These are phyloP conservation scores for Allantophomopsis lycopodina DNA, from an alignment of 2,329 filamentous ascomycete species.

Conservation along the genomic window DNA sequence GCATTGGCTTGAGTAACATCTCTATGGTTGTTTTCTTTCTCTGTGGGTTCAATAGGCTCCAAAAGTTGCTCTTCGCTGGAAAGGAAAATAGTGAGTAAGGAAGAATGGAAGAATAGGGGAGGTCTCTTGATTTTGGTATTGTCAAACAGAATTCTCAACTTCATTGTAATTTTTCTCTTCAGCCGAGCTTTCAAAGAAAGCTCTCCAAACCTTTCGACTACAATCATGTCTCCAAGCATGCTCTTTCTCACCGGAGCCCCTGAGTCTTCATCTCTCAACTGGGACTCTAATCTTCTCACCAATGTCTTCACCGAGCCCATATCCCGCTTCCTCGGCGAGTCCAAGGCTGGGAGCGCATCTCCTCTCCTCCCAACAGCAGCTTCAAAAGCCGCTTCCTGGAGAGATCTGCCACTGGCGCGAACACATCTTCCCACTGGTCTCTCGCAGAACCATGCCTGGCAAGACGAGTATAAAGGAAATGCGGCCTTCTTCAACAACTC, in stretches of 20 bases:
- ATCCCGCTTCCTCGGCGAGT: constrained; percentile 21
- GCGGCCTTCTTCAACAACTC: constrained; percentile 34
- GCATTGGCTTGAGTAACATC: too few species aligned
- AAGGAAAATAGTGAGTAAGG: too few species aligned
- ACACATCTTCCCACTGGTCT: constrained; percentile 34
- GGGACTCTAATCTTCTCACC: constrained; percentile 36
- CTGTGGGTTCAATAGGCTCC: too few species aligned
- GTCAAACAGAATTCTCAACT: too few species aligned
- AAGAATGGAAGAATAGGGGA: too few species aligned
- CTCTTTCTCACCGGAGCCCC: constrained; percentile 52
- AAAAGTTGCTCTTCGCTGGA: too few species aligned
- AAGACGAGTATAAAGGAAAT: constrained; percentile 16
- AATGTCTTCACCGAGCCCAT: constrained; percentile 27
- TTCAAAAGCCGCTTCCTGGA: constrained; percentile 25
- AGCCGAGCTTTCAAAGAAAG: too few species aligned
- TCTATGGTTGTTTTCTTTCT: too few species aligned
- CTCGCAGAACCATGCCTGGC: constrained; percentile 31
- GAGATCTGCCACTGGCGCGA: constrained; percentile 34
- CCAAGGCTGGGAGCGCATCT: constrained; percentile 3
- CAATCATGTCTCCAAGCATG: constrained; percentile 10
- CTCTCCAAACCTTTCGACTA: too few species aligned
- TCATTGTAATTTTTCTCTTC: too few species aligned
- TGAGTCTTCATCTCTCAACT: constrained; percentile 33
- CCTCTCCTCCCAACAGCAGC: constrained; percentile 3
- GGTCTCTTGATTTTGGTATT: too few species aligned